phyloP scores from a whole-genome alignment of 805 yeast genomes.

The Wickerhamiella spandovensis region DNA sequence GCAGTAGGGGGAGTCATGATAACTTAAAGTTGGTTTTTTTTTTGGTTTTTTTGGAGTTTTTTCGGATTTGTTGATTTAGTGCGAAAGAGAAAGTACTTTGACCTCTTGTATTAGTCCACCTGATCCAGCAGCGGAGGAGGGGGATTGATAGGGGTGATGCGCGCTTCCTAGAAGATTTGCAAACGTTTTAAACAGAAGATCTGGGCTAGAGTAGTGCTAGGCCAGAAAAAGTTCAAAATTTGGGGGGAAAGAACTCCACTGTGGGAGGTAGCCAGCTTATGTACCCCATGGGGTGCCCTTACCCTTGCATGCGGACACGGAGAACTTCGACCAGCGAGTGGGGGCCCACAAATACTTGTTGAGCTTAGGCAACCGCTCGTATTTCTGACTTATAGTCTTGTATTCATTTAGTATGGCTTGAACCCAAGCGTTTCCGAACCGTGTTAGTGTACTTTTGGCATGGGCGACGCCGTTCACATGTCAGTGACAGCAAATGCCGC shows the following conservation, averaged over 20 bases:
- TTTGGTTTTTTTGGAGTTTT: conserved; percentile 2
- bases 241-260: neutral
- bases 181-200: conserved; percentile 24
- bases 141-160: conserved; percentile 31
- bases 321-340: neutral
- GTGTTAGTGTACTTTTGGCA: too few relatives aligned
- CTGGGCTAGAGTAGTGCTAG: conserved; percentile 3
- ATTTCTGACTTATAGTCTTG: too few relatives aligned
- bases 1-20: conserved; percentile 18
- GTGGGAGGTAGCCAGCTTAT: neutral
- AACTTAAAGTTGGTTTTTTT: conserved; percentile 2
- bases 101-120: conserved; percentile 35
- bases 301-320: neutral
- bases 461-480: neutral
- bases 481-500: neutral
- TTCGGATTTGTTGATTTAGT: conserved; percentile 20
- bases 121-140: conserved; percentile 31
- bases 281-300: neutral
- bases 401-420: too few relatives aligned
- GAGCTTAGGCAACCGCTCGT: neutral
- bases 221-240: conserved; percentile 1
- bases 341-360: neutral
- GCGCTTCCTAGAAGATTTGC: conserved; percentile 30
- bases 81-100: conserved; percentile 27
- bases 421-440: too few relatives aligned